Evolutionary conservation across 176 grass and related monocot species (phyloP), one percentile per base, ranked within the genome.

Genomic region (Canna indica): DNA sequence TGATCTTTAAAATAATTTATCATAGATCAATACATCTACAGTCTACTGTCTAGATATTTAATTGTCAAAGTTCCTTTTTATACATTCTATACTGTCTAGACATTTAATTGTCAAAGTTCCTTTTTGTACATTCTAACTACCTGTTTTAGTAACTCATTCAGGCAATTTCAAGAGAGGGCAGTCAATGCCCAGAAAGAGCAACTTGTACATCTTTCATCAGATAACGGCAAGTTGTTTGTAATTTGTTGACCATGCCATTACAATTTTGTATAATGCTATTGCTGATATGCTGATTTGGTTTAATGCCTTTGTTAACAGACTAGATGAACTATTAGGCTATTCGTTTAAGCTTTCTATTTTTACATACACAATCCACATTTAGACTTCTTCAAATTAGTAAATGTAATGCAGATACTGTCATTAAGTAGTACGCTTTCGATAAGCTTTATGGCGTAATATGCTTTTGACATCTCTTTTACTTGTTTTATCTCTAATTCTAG

Each of bases 131-230:
- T 18, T 33, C 5, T 8, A 63, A 32, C 3, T 33, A 34, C 30
- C 64, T 54, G 38, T 45, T 12, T 17, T 78, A 75, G 30, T 38
- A 22, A 74, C 16, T 77, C 83, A 32, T 81, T 26, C 76, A 95
- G 91, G 82, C 47, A 95, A 47, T 85, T 95, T 78, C 87, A 80
- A 76, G 57, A 75, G 81, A 75, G 26, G 35, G 29, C n/a, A 42
- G 78, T 60, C 42, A 66, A 79, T 77, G 75, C 75, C 36, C 62
- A 48, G 67, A 75, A 69, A 67, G 10, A 73, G 53, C 56, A 74
- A 10, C 36, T 17, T 29, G 67, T 25, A 74, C 69, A 47, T 29
- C 39, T 75, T 35, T 75, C 72, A 36, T 74, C n/a, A 35, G 56
- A 50, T 36, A 76, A 76, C 61, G 91, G 84, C 77, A 67, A 47